Percentiles rank a stretch among this genome's conserved stretches.
phyloP scores from a whole-genome alignment of 1,284 basidiomycete genomes.

The Rugosomyces carneus region DNA sequence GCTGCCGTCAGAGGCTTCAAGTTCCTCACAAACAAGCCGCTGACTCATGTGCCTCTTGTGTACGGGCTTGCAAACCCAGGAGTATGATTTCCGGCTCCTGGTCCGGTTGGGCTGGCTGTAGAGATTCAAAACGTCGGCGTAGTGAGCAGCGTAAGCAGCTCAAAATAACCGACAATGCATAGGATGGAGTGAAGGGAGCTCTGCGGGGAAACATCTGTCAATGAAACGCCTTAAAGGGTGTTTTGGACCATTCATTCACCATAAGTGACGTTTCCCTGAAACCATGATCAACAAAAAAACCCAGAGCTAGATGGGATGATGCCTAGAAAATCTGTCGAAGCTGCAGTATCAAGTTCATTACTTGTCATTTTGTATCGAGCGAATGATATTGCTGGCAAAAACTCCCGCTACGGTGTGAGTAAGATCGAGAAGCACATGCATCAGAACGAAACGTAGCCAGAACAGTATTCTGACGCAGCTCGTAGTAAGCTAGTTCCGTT shows the following conservation, averaged over 20 bases:
- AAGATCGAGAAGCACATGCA: not conserved
- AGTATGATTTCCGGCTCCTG: conserved; percentile 63
- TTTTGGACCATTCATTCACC: conserved; percentile 32
- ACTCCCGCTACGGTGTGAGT: conserved; percentile 31
- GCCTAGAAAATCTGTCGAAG: conserved; percentile 65
- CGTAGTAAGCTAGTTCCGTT: conserved; percentile 36
- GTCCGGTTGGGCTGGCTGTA: conserved; percentile 59
- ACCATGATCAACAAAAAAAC: not conserved
- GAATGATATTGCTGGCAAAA: conserved; percentile 37
- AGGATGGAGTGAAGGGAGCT: conserved; percentile 60
- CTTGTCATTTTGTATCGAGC: conserved; percentile 34
- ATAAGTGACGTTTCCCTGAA: conserved; percentile 63
- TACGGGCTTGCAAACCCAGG: conserved; percentile 59
- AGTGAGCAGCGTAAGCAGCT: conserved; percentile 1
- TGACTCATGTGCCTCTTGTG: conserved; percentile 57
- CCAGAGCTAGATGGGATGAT: not conserved
- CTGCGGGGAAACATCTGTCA: conserved; percentile 28
- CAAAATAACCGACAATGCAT: conserved; percentile 40
- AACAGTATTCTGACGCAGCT: conserved; percentile 56
- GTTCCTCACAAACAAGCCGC: too few species aligned
- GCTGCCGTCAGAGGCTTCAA: too few species aligned
- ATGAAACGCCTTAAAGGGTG: conserved; percentile 1
- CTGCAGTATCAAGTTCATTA: conserved; percentile 29
- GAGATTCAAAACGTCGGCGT: conserved; percentile 1
- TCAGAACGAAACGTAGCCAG: conserved; percentile 35